Conservation (phyloP, 331 rosid species). For the Dryas integrifolia region DNA sequence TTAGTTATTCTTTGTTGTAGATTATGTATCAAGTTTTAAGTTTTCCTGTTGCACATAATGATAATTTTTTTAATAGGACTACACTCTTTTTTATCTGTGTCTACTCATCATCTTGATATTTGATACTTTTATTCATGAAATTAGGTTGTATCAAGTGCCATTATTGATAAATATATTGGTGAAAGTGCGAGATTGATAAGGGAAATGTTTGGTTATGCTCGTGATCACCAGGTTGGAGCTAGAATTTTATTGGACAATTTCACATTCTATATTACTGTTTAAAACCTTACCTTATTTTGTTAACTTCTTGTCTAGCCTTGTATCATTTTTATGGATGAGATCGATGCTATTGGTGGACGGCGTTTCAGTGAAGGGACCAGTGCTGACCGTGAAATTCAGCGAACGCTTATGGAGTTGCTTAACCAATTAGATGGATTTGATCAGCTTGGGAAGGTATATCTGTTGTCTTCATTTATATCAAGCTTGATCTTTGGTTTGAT, state of each 20-base stretch:
- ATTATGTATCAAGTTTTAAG: not conserved
- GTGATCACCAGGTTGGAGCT: slow-evolving; percentile 84
- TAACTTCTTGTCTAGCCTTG: slow-evolving; percentile 61
- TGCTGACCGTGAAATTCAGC: slow-evolving; percentile 96
- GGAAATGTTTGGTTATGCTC: slow-evolving; percentile 99
- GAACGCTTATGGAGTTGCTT: slow-evolving; percentile 92
- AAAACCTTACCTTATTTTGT: slow-evolving; percentile 9
- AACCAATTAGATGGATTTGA: slow-evolving; percentile 98
- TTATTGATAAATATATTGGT: slow-evolving; percentile 90
- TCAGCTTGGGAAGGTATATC: slow-evolving; percentile 88
- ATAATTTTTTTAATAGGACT: not conserved
- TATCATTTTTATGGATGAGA: slow-evolving; percentile 99
- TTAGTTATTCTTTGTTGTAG: slow-evolving; percentile 22
- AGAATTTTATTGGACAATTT: not conserved
- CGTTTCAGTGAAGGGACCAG: slow-evolving; percentile 97
- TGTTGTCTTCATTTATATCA: slow-evolving; percentile 14
- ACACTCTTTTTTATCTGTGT: not conserved
- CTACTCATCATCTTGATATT: not conserved
- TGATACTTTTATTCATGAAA: not conserved
- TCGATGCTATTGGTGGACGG: slow-evolving; percentile 99
- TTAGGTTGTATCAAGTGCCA: slow-evolving; percentile 97
- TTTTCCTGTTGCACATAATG: not conserved
- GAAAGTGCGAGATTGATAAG: slow-evolving; percentile 92
- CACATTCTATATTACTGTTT: not conserved
- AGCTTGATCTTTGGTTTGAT: not conserved